A percentile compares a stretch with the other conserved stretches of the same genome.
These are phyloP conservation scores for Vigna trinervia DNA, from an alignment of 306 rosid species.

Conservation along the genomic window DNA sequence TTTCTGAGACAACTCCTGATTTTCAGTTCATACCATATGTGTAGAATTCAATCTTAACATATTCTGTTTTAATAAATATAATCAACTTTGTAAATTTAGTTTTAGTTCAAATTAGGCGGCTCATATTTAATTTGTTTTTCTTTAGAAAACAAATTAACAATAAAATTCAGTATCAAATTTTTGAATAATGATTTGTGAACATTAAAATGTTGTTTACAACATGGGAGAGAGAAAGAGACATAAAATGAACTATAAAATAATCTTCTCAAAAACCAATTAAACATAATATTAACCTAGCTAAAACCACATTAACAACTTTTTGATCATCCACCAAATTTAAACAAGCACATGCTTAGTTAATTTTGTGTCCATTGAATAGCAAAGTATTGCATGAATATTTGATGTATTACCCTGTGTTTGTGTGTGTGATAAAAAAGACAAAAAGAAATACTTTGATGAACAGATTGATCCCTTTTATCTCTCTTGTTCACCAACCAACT, in stretches of 20 bases:
- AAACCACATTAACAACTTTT: no score
- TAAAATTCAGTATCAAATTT: neutral
- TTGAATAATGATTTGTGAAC: neutral
- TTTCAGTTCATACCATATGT: neutral
- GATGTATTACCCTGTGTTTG: slow-evolving; percentile 37
- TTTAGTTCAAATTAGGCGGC: no score
- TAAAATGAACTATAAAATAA: no score
- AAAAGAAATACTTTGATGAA: slow-evolving; percentile 40
- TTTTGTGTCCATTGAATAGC: slow-evolving; percentile 28
- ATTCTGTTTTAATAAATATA: no score
- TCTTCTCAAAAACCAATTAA: no score
- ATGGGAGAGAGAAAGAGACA: no score
- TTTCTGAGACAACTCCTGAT: no score
- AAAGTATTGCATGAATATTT: slow-evolving; percentile 31
- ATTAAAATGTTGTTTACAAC: neutral
- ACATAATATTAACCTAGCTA: no score
- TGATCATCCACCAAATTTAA: neutral
- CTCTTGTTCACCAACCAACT: slow-evolving; percentile 37
- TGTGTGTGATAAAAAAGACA: slow-evolving; percentile 27
- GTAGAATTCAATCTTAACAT: neutral
- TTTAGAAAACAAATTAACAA: neutral
- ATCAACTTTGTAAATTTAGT: no score
- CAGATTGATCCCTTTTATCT: slow-evolving; percentile 38
- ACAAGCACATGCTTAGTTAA: neutral
- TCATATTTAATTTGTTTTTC: neutral